Percentiles rank a stretch among this genome's conserved stretches.
Conservation (phyloP, 192 early-diverging fungal genomes). For the Lunasporangiospora selenospora region DNA sequence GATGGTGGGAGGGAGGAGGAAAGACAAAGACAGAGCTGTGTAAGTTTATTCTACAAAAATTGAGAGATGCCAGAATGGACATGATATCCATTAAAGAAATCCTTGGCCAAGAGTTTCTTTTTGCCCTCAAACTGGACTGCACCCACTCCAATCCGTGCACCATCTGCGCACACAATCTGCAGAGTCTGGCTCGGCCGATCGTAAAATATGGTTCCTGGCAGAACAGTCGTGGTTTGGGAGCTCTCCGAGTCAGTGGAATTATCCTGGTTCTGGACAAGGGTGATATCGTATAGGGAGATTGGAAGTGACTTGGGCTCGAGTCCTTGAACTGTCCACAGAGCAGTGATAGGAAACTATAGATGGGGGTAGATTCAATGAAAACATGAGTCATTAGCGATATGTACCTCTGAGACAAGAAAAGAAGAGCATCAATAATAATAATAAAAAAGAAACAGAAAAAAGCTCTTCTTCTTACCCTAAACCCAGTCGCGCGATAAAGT, state of each 20-base stretch:
- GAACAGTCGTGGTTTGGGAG: background rate
- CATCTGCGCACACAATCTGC: constrained; percentile 60
- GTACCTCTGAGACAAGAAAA: too few species aligned
- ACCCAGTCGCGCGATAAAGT: constrained; percentile 75
- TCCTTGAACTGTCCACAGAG: constrained; percentile 50
- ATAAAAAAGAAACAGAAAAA: constrained; percentile 5
- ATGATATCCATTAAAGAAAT: constrained; percentile 80
- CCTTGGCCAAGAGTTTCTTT: constrained; percentile 54
- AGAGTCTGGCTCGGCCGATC: constrained; percentile 35
- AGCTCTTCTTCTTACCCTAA: constrained; percentile 56
- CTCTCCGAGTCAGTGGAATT: background rate
- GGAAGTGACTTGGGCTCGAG: constrained; percentile 54
- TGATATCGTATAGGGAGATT: constrained; percentile 34
- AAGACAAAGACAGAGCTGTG: too few species aligned
- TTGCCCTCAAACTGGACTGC: constrained; percentile 70
- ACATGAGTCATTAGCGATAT: too few species aligned
- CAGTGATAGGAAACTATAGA: constrained; percentile 60
- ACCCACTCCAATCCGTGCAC: constrained; percentile 52
- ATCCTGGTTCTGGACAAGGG: constrained; percentile 3
- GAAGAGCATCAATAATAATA: too few species aligned
- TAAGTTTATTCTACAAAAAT: constrained; percentile 13
- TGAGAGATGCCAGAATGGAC: constrained; percentile 30
- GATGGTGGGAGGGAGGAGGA: too few species aligned
- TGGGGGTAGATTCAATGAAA: too few species aligned
- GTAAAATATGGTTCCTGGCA: constrained; percentile 34